These are phyloP conservation scores for Sugiyamaella grinbergsii DNA, from an alignment of 1,139 yeast genomes.

Conservation along the genomic window DNA sequence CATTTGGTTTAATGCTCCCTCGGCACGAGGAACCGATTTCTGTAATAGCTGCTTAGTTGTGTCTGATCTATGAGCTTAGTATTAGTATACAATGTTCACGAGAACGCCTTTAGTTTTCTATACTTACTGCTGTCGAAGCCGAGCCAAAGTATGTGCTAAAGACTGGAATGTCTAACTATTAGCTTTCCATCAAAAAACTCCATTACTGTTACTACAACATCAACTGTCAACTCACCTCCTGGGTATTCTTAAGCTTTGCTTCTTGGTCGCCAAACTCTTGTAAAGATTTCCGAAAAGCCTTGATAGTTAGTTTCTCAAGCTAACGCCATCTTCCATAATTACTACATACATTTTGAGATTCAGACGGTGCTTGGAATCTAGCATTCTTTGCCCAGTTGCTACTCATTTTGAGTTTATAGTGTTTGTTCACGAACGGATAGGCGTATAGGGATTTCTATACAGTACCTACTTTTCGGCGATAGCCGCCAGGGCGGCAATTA, in stretches of 20 bases:
- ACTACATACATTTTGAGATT: conserved; percentile 15
- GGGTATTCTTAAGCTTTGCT: conserved; percentile 25
- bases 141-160: conserved; percentile 3
- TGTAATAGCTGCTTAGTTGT: conserved; percentile 28
- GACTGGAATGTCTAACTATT: conserved; percentile 3
- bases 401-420: conserved; percentile 53
- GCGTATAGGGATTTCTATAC: no score
- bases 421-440: no score
- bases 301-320: conserved; percentile 8
- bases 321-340: not conserved
- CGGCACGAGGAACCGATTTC: conserved; percentile 31
- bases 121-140: conserved; percentile 15
- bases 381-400: conserved; percentile 78
- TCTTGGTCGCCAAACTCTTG: conserved; percentile 37
- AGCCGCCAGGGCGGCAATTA: no score
- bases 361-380: conserved; percentile 32
- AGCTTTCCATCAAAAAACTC: not conserved
- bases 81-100: not conserved
- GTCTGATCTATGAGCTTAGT: conserved; percentile 29
- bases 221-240: conserved; percentile 26
- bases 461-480: no score
- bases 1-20: conserved; percentile 32
- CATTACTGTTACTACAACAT: not conserved
- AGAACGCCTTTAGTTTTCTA: not conserved
- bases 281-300: conserved; percentile 32